Base-by-base conservation (phyloP, 805 yeast genomes). In the Candida michaelii region DNA sequence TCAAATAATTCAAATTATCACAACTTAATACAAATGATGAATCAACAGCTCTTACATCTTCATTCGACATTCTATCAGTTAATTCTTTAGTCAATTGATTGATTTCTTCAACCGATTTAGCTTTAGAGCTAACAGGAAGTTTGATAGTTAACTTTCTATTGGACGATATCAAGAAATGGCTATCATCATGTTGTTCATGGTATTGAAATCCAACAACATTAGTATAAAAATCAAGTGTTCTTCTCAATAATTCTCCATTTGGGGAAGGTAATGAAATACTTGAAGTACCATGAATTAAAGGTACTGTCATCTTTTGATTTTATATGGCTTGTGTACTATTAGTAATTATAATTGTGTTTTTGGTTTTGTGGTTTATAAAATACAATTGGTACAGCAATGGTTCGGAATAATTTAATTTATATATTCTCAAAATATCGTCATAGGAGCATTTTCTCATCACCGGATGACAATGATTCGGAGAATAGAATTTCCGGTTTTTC, bases 241-340 rank as follows among this genome's bases (percentile, higher is more conserved):
- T 55, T 21, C 65, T 51, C 44, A 73, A 76, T 27, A 77, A 58
- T 12, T 56, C 58, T 18, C 60, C 56, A 42, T 73, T 72, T 13
- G 79, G 68, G 9, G 90, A 87, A 48, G 70, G 69, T 31, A 80
- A 62, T 13, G 73, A 63, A 44, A 77, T 68, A 55, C 69, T 72
- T 16, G 85, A 71, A 16, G 78, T 69, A 14, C 84, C 85, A 55
- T 79, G 80, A 44, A 81, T 75, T 39, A 79, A 57, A 13, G 82
- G 62, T 29, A 59, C 42, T 7, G 54, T 50, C 59, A 55, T 56
- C 4, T 23, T 41, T 16, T 11, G 4, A 12, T 12, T 7, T 11
- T 7, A 29, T 4, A 10, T 10, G 18, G 27, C 5, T 25, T 15
- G 19, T 15, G 17, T 6, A n/a, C 12, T 6, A 15, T 13, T 15